Conservation (phyloP, 2,329 filamentous ascomycete species). For the Claviceps humidiphila region DNA sequence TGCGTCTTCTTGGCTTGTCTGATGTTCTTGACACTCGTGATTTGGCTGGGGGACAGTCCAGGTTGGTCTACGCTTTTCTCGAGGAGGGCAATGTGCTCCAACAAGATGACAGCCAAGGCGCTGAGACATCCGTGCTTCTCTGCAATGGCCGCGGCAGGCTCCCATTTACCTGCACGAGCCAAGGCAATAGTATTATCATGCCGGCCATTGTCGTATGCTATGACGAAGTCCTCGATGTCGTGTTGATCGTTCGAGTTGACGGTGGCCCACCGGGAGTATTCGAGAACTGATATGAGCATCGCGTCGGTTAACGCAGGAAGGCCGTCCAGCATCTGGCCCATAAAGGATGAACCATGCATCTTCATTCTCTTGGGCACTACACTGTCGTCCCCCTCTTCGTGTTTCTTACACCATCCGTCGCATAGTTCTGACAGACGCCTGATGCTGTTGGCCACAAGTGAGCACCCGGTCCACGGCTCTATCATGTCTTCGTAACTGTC, state of each 20-base stretch:
- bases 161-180: conserved; percentile 42
- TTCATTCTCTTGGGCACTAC: conserved; percentile 18
- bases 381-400: conserved; percentile 20
- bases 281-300: conserved; percentile 40
- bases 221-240: conserved; percentile 31
- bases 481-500: conserved; percentile 56
- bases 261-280: conserved; percentile 37
- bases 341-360: conserved; percentile 25
- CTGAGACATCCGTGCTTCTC: conserved; percentile 42
- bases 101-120: conserved; percentile 42
- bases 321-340: conserved; percentile 32
- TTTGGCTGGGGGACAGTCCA: conserved; percentile 16
- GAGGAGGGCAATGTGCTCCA: conserved; percentile 35
- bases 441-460: conserved; percentile 46
- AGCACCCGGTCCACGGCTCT: conserved; percentile 74
- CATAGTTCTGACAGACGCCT: conserved; percentile 47
- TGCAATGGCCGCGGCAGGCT: conserved; percentile 43
- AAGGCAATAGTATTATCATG: conserved; percentile 39
- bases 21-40: conserved; percentile 18
- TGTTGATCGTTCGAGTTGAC: conserved; percentile 30
- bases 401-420: conserved; percentile 39
- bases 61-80: conserved; percentile 16
- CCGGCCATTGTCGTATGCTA: conserved; percentile 36
- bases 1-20: conserved; percentile 28
- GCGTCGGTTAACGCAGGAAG: conserved; percentile 39